Evolutionary conservation across 306 rosid genomes (phyloP).

Genomic region (Quercus rubra): DNA sequence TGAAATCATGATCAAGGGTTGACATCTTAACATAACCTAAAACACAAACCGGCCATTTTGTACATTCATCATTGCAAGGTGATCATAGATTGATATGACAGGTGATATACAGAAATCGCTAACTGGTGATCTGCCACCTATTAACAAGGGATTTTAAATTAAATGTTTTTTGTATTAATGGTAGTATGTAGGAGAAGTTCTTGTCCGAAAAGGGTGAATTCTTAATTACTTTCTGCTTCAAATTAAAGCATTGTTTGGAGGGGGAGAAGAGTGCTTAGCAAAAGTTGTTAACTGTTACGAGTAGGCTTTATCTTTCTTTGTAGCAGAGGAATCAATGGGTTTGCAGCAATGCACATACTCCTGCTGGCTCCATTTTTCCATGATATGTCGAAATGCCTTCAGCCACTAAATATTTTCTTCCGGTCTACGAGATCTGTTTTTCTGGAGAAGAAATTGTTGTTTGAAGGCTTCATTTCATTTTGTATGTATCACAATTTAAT

Average conservation of each 20-base stretch:
- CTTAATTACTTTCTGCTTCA: constrained; percentile 16
- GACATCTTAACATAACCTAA: constrained; percentile 27
- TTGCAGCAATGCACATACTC: neutral
- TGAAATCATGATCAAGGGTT: constrained; percentile 26
- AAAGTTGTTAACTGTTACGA: neutral
- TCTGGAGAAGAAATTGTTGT: neutral
- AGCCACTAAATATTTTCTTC: neutral
- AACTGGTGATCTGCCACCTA: constrained; percentile 42
- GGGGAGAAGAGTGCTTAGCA: neutral
- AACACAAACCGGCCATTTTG: constrained; percentile 44
- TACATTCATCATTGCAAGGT: constrained; percentile 54
- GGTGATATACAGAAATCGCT: constrained; percentile 50
- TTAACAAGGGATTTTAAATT: neutral
- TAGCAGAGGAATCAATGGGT: constrained; percentile 7
- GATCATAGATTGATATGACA: constrained; percentile 44
- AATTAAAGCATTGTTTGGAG: constrained; percentile 6
- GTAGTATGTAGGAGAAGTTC: constrained; percentile 17
- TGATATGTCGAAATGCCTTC: constrained; percentile 6
- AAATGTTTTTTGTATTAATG: constrained; percentile 16
- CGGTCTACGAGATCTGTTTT: neutral
- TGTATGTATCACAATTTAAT: neutral
- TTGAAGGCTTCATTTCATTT: neutral
- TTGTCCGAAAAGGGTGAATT: neutral
- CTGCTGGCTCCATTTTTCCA: constrained; percentile 17
- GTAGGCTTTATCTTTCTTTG: neutral